Evolutionary conservation across 192 early-diverging fungal species (phyloP), one percentile per base, ranked within the genome.

Genomic region (Rhizoclosmatium globosum): DNA sequence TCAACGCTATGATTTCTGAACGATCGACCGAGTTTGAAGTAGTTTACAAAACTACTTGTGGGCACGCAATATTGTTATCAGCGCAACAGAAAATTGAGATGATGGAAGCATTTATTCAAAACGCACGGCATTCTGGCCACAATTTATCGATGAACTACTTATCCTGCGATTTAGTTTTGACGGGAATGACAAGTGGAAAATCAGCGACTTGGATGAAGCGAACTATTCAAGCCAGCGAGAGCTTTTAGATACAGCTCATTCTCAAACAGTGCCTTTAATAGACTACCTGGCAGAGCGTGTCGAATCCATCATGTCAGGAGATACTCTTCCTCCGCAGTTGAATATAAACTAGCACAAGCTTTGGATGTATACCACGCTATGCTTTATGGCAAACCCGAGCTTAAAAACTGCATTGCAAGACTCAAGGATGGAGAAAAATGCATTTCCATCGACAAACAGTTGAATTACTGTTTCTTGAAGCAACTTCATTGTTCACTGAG

Each of bases 61-160:
- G 74, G n/a, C 74, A 76, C 48, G 11, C 43, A n/a, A 21, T 76
- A 13, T 13, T 19, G 2, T 19, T 67, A 2, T 67, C 74, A 6
- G 21, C 15, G 19, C n/a, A 39, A 7, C 64, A 76, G 41, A 21
- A 48, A 23, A 47, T 56, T 53, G 74, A 76, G 47, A 76, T 53
- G 48, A 64, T 76, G n/a, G 64, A 48, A n/a, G 46, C 61, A 31
- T 21, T 67, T 4, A 76, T 76, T 56, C 64, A 76, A 76, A 76
- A 76, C 66, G 74, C 74, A 2, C 15, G 64, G 39, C 61, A 67
- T 66, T 76, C 47, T 31, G 74, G 74, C n/a, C 61, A 76, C 44
- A 66, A 66, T 9, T 50, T 76, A 64, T 65, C 74, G 1, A 47
- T 76, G 21, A 76, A 76, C 41, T 65, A 39, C 2, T 3, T 76